Evolutionary conservation across 1,139 yeast species (phyloP).

Genomic region (Yamadazyma sp.): DNA sequence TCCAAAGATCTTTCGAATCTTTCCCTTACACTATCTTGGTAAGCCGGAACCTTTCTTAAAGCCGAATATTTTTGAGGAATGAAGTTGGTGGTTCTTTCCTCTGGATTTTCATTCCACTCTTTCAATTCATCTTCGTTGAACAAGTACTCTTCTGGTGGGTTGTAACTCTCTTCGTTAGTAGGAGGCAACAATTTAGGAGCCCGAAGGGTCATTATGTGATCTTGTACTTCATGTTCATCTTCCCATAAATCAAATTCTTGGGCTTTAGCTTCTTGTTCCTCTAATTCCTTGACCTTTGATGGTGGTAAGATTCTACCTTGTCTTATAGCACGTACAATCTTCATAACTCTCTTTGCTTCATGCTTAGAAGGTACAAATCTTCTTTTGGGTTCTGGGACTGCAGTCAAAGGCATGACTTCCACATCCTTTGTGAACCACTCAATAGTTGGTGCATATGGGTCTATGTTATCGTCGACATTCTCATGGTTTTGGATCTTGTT

Average conservation of each 20-base stretch:
- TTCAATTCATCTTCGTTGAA: conserved; percentile 75
- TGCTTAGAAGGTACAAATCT: conserved; percentile 95
- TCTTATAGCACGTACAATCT: conserved; percentile 92
- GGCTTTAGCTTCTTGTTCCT: conserved; percentile 48
- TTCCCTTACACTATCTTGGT: conserved; percentile 81
- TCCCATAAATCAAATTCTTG: conserved; percentile 84
- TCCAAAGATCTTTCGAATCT: conserved; percentile 93
- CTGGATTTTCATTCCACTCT: conserved; percentile 74
- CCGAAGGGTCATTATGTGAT: conserved; percentile 85
- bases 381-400: conserved; percentile 95
- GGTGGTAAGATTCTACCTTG: conserved; percentile 92
- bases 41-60: conserved; percentile 92
- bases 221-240: conserved; percentile 52
- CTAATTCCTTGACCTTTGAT: conserved; percentile 51
- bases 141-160: conserved; percentile 95
- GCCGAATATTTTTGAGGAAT: conserved; percentile 81
- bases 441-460: conserved; percentile 91
- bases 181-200: conserved; percentile 98
- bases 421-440: conserved; percentile 91
- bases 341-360: conserved; percentile 95
- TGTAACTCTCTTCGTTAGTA: conserved; percentile 92
- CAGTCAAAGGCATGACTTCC: conserved; percentile 90
- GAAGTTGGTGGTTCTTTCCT: conserved; percentile 76
- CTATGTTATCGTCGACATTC: conserved; percentile 73
- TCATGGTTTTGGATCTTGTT: conserved; percentile 83